Conservation (phyloP, 345 rosid genomes). For the Populus pruinosa region DNA sequence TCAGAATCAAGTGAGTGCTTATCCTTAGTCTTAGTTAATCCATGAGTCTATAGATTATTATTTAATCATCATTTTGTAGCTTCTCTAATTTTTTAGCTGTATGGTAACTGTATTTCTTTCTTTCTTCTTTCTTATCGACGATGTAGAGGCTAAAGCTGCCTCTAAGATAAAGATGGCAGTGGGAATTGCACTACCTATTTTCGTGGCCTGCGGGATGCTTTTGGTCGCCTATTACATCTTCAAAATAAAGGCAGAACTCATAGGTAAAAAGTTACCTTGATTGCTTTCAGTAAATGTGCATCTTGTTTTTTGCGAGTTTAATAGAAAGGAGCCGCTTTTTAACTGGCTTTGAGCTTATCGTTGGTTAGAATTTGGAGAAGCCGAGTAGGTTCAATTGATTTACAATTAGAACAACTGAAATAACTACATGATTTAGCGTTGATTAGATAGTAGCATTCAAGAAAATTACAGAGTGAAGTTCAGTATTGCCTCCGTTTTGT, state of each 20-base stretch:
- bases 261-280: neutral
- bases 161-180: neutral
- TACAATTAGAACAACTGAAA: too few species aligned
- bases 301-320: neutral
- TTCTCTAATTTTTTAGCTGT: neutral
- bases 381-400: too few species aligned
- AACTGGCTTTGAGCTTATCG: too few species aligned
- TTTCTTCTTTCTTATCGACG: neutral
- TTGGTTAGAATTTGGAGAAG: too few species aligned
- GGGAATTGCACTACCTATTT: neutral
- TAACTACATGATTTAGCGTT: too few species aligned
- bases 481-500: too few species aligned
- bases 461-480: too few species aligned
- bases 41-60: too few species aligned
- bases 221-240: neutral
- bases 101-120: neutral
- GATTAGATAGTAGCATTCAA: too few species aligned
- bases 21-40: neutral
- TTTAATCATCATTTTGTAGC: too few species aligned
- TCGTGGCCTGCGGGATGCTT: neutral
- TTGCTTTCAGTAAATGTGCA: neutral
- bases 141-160: neutral
- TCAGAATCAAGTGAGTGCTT: slow-evolving; percentile 12
- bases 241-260: neutral
- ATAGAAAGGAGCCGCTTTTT: neutral